These are phyloP conservation scores for Citrus hindsii DNA, from an alignment of 345 rosid species.

Conservation along the genomic window DNA sequence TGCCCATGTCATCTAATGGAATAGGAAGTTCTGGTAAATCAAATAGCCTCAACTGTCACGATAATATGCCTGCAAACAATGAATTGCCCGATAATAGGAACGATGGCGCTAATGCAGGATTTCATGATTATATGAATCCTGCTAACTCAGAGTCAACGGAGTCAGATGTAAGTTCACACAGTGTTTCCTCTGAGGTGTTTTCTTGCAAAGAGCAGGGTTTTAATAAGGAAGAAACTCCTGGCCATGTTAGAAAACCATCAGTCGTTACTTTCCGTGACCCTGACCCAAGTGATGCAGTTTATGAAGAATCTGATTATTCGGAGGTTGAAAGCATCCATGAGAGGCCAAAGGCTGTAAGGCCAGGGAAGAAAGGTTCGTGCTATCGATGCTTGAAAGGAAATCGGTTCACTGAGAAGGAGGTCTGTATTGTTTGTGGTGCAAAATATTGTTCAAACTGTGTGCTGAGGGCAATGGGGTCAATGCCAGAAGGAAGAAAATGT, in stretches of 20 bases:
- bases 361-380: slow-evolving; percentile 75
- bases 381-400: slow-evolving; percentile 72
- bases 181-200: slow-evolving; percentile 36
- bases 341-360: slow-evolving; percentile 48
- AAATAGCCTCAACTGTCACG: slow-evolving; percentile 19
- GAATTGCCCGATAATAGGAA: slow-evolving; percentile 8
- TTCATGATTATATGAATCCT: slow-evolving; percentile 31
- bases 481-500: slow-evolving; percentile 98
- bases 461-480: slow-evolving; percentile 86
- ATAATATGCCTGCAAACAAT: not conserved
- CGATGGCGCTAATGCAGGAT: slow-evolving; percentile 14
- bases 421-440: slow-evolving; percentile 84
- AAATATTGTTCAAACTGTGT: slow-evolving; percentile 71
- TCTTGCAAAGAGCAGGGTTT: slow-evolving; percentile 37
- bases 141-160: slow-evolving; percentile 19
- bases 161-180: slow-evolving; percentile 26
- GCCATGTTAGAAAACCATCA: slow-evolving; percentile 46
- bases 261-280: slow-evolving; percentile 64
- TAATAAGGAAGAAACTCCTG: slow-evolving; percentile 18
- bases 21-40: slow-evolving; percentile 17
- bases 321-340: slow-evolving; percentile 29
- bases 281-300: slow-evolving; percentile 27
- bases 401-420: slow-evolving; percentile 66
- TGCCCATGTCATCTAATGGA: slow-evolving; percentile 15
- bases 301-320: slow-evolving; percentile 36